Evolutionary conservation across 148 eudicot genomes (phyloP).

Genomic region (Selenicereus undatus): DNA sequence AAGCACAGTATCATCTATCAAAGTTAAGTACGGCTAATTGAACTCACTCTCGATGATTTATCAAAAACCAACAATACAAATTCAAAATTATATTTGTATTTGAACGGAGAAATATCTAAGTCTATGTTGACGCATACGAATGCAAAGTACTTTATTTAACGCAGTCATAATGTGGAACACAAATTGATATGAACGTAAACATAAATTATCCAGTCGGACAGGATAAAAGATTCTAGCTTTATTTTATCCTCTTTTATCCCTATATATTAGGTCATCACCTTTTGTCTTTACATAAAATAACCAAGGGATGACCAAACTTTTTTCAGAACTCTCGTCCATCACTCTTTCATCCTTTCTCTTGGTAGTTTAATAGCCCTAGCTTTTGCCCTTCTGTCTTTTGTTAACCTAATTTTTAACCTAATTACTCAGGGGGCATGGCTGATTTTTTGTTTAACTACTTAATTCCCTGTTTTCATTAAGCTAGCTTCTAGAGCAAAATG

Average conservation of each 20-base stretch:
- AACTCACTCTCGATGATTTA: too few species aligned
- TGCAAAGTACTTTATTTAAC: neutral
- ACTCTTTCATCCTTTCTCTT: neutral
- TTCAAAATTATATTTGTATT: too few species aligned
- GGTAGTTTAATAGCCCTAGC: neutral
- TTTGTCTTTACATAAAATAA: neutral
- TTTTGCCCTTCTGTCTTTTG: neutral
- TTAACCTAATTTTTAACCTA: neutral
- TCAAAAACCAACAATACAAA: too few species aligned
- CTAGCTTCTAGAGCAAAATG: neutral
- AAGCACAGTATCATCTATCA: too few species aligned
- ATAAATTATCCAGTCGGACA: neutral
- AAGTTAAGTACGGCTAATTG: too few species aligned
- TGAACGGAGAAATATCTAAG: too few species aligned
- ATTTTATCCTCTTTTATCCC: neutral
- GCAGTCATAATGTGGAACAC: neutral
- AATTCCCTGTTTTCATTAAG: neutral
- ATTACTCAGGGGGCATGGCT: neutral
- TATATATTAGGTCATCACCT: neutral
- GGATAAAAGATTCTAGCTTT: neutral
- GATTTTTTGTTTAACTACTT: neutral
- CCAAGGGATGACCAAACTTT: neutral
- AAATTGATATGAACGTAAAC: neutral
- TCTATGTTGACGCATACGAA: too few species aligned
- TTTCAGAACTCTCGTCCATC: neutral